These are phyloP conservation scores for Cyanidium caldarium DNA, from an alignment of 23 red algal species.

Conservation along the genomic window DNA sequence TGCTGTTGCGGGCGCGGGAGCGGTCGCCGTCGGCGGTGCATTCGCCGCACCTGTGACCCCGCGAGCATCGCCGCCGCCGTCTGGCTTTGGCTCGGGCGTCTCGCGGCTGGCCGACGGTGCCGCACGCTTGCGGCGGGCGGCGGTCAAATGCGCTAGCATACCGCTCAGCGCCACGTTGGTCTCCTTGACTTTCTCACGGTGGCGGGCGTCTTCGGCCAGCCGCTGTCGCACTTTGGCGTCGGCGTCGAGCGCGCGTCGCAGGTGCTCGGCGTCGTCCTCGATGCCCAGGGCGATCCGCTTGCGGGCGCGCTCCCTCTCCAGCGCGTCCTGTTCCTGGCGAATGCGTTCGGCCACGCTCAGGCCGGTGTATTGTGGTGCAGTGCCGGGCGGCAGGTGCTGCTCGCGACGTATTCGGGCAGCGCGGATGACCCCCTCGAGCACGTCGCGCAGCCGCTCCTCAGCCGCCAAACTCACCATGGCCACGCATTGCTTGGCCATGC, in stretches of 20 bases:
- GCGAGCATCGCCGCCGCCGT: too few relatives aligned
- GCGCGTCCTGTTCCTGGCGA: neutral
- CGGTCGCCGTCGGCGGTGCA: neutral
- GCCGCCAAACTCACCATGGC: neutral
- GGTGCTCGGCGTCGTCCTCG: neutral
- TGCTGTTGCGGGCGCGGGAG: too few relatives aligned
- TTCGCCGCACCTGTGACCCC: neutral
- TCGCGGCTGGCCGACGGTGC: neutral
- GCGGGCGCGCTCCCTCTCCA: neutral
- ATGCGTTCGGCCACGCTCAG: neutral
- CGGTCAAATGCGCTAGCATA: neutral
- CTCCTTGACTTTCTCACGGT: conserved; percentile 1
- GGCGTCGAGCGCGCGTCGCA: too few relatives aligned
- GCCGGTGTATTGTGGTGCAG: neutral
- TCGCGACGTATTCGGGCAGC: neutral
- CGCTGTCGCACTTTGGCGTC: neutral
- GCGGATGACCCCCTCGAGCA: neutral
- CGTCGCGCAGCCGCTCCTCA: neutral
- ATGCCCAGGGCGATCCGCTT: neutral
- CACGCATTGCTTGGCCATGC: neutral
- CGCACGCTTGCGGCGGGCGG: neutral
- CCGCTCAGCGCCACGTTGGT: conserved; percentile 2
- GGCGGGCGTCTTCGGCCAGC: neutral
- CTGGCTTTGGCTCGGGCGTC: too few relatives aligned
- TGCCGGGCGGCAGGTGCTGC: too few relatives aligned